These are phyloP conservation scores for Neckera pumila DNA, from an alignment of 225 moss, liverwort and hornwort genomes.

Conservation along the genomic window DNA sequence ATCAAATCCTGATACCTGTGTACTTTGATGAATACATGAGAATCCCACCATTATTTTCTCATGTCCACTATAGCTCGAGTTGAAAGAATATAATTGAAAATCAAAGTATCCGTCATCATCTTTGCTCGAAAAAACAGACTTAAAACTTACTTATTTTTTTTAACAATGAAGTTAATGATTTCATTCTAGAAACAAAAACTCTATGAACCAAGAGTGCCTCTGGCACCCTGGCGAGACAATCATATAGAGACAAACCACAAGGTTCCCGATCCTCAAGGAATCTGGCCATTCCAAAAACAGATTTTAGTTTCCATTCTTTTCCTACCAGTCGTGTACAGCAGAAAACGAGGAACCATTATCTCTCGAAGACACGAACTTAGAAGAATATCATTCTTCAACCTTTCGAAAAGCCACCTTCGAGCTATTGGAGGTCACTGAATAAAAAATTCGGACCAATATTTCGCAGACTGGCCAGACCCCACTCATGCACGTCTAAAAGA, in stretches of 20 bases:
- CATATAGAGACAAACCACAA: too few relatives aligned
- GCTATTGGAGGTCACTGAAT: neutral
- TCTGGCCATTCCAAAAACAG: neutral
- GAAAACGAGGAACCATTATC: neutral
- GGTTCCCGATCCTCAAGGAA: too few relatives aligned
- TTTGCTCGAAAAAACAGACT: neutral
- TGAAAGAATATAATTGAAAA: neutral
- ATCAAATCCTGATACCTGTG: slow-evolving; percentile 30
- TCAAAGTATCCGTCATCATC: too few relatives aligned
- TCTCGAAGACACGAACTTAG: neutral
- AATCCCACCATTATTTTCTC: neutral
- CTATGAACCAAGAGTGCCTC: neutral
- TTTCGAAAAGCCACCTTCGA: neutral
- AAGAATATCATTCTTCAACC: neutral
- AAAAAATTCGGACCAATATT: neutral
- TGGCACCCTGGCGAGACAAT: neutral
- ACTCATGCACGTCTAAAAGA: neutral
- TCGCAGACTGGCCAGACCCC: neutral
- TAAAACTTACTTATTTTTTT: neutral
- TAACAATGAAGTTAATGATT: neutral
- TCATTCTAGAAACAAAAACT: neutral
- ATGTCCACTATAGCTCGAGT: neutral
- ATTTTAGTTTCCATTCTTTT: neutral
- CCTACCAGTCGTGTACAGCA: neutral
- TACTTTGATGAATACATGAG: neutral